Evolutionary conservation across 257 asterid species (phyloP), one percentile per base, ranked within the genome.

Genomic region (Dorcoceras hygrometricum): DNA sequence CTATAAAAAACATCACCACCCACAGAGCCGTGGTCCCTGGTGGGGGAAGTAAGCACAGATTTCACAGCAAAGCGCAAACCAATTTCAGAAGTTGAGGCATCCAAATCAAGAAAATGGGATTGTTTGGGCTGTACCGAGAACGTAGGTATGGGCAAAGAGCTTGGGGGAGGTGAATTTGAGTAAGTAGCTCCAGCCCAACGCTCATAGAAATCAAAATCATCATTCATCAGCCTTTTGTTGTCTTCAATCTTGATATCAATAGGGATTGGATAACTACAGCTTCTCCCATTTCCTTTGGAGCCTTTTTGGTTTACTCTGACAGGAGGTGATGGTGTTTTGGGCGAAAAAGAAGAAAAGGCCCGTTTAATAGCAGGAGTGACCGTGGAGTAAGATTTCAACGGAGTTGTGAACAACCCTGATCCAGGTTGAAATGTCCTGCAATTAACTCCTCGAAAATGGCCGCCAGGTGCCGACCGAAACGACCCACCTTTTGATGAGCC

Each of bases 161-260:
- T 90, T 1, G 99, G 99, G 6, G 95, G 93, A 48, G 99, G 98
- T 12, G 99, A 94, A 72, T 86, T 88, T 0, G 95, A 94, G 67
- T 94, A 94, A 5, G 96, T 82, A 24, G 99, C 96, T 5, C 99
- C 99, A 70, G 99, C 99, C 99, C 99, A 94, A 14, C 76, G 93
- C 84, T 90, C 99, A n/a, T 89, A 85, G 68, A 81, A 88, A 69
- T 50, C 57, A 48, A 82, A 67, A 27, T 74, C 93, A n/a, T 69
- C 76, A 25, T 20, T 57, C 25, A 65, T 68, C 68, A 67, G 50
- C 22, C 60, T 32, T 9, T 64, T 74, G 46, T 53, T 62, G 28
- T 63, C 48, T 5, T 78, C 77, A 27, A 65, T 57, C 18, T 75
- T 68, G 76, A 80, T 75, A 59, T 68, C 65, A 63, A 84, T n/a